Conservation (phyloP, 495 filamentous ascomycete species). For the Penicillium bialowiezense region DNA sequence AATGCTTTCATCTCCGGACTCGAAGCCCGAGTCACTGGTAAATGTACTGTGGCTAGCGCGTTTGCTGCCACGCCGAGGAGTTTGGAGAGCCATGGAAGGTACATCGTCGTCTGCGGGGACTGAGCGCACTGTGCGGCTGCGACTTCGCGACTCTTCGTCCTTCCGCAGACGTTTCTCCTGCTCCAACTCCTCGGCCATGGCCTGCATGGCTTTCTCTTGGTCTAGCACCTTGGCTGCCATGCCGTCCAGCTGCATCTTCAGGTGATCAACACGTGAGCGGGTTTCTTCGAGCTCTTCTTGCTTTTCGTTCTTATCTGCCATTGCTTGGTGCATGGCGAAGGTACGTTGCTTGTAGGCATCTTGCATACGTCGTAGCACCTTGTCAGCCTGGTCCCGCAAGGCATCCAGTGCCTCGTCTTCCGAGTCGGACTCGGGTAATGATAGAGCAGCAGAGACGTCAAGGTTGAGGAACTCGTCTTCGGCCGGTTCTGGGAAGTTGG, state of each 20-base stretch:
- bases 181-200: conserved; percentile 61
- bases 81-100: conserved; percentile 54
- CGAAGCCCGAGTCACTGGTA: conserved; percentile 52
- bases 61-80: conserved; percentile 45
- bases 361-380: conserved; percentile 63
- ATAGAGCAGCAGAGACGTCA: conserved; percentile 62
- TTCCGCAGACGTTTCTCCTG: conserved; percentile 54
- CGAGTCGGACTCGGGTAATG: conserved; percentile 45
- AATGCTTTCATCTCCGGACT: conserved; percentile 53
- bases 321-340: conserved; percentile 54
- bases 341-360: conserved; percentile 66
- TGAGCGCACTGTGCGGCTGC: conserved; percentile 34
- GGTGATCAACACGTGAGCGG: conserved; percentile 59
- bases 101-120: conserved; percentile 33
- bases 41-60: conserved; percentile 52
- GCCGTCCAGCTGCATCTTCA: conserved; percentile 73
- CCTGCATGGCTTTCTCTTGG: conserved; percentile 62
- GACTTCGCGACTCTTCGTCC: conserved; percentile 52
- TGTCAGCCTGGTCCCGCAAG: conserved; percentile 64
- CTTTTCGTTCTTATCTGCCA: conserved; percentile 62
- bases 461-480: conserved; percentile 65
- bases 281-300: conserved; percentile 73
- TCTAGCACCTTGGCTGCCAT: conserved; percentile 66
- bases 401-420: conserved; percentile 68
- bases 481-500: conserved; percentile 31